Evolutionary conservation across 768 basidiomycete species (phyloP), one percentile per base, ranked within the genome.

Genomic region (Kwoniella bestiolae): DNA sequence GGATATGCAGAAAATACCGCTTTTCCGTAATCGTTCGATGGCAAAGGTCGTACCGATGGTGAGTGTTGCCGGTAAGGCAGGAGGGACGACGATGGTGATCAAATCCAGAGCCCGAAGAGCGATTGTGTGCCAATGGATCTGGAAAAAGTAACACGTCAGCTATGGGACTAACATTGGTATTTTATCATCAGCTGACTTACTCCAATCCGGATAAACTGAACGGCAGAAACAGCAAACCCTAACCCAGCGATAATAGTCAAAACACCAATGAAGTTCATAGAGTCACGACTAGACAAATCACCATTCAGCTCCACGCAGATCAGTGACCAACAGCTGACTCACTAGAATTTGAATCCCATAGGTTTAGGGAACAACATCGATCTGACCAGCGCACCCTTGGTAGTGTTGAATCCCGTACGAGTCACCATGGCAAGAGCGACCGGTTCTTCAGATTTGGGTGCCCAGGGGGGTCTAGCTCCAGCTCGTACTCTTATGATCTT

Each of bases 281-380:
- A 81, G 64, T 82, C 80, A 3, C 80, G 78, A 69, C 76, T 76
- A 50, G 25, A 2, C 16, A 23, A 23, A 23, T 44, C 47, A 31
- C 64, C 29, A 65, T 53, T 41, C 18, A 8, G n/a, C 51, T 11
- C 28, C 7, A 23, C 3, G 26, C n/a, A n/a, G 3, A 55, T 8
- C 5, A 26, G 18, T 7, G 26, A 18, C 23, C 8, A 49, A 7
- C 89, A 84, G 34, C 31, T 91, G 14, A 71, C 77, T 32, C 89
- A 88, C 82, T 98, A 98, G 82, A 99, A 98, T 80, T 96, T 96
- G 87, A 99, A 99, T 0, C 94, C 95, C 67, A 96, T 94, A 0
- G 95, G 94, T 77, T 96, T 97, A 0, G 96, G 96, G 83, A 94
- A 99, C 16, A 99, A 84, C 95, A 99, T 99, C 0, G 95, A 97